Conservation (phyloP, 257 asterid species). For the Nicotiana undulata region DNA sequence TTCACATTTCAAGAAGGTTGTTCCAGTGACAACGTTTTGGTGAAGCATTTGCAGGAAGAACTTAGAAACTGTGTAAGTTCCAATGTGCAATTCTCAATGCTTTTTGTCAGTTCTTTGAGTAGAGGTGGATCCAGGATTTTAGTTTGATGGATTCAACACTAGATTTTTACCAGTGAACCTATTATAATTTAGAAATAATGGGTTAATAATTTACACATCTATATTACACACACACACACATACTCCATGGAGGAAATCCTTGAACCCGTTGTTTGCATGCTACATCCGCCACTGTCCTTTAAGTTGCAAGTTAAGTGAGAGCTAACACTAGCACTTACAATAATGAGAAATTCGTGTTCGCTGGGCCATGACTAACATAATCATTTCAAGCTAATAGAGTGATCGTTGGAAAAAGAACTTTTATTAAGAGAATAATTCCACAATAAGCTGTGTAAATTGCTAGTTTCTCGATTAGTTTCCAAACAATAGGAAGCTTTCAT, state of each 20-base stretch:
- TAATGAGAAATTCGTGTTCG: not conserved
- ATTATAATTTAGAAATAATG: too few species aligned
- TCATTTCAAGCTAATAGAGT: not conserved
- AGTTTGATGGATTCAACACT: too few species aligned
- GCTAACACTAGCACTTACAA: not conserved
- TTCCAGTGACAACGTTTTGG: slow-evolving; percentile 55
- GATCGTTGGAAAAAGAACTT: not conserved
- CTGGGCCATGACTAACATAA: not conserved
- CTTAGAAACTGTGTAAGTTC: slow-evolving; percentile 71
- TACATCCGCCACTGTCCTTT: too few species aligned
- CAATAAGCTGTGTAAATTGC: not conserved
- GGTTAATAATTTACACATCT: too few species aligned
- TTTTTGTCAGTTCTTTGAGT: not conserved
- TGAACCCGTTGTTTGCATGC: too few species aligned
- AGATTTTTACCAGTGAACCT: too few species aligned
- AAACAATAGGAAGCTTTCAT: not conserved
- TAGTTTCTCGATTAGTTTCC: not conserved
- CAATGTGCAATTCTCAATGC: not conserved
- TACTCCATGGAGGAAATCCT: too few species aligned
- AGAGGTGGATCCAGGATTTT: too few species aligned
- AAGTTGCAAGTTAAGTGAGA: not conserved
- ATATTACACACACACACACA: too few species aligned
- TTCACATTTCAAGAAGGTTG: slow-evolving; percentile 43
- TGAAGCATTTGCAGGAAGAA: slow-evolving; percentile 90
- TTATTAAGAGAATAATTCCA: not conserved